Evolutionary conservation across 2,329 filamentous ascomycete genomes (phyloP).

Genomic region (Onygenales sp.): DNA sequence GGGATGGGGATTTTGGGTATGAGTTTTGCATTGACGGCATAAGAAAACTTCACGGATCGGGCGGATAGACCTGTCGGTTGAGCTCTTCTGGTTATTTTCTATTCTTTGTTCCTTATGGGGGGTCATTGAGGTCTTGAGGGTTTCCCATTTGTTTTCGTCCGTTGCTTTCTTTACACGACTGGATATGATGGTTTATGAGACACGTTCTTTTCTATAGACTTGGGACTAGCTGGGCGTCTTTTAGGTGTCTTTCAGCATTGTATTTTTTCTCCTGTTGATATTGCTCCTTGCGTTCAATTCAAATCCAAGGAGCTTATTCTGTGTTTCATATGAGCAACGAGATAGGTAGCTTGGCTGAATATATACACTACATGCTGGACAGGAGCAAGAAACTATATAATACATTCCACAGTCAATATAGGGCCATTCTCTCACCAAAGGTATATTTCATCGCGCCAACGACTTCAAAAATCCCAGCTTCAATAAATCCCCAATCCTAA

Average conservation of each 20-base stretch:
- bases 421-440: too few relatives aligned
- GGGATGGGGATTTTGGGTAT: slow-evolving; percentile 80
- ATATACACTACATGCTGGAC: too few relatives aligned
- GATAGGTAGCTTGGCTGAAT: too few relatives aligned
- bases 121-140: not conserved
- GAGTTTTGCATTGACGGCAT: slow-evolving; percentile 72
- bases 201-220: not conserved
- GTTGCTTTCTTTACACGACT: not conserved
- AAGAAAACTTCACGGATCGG: slow-evolving; percentile 6
- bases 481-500: not conserved
- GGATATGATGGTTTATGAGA: not conserved
- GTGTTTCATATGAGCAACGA: too few relatives aligned
- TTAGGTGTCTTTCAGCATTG: not conserved
- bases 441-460: not conserved
- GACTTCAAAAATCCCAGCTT: not conserved
- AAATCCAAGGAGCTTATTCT: not conserved
- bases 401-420: too few relatives aligned
- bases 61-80: too few relatives aligned
- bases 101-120: not conserved
- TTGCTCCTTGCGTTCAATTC: not conserved
- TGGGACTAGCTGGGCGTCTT: not conserved
- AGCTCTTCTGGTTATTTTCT: not conserved
- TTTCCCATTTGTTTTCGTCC: not conserved
- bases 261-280: not conserved
- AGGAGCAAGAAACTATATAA: too few relatives aligned